Evolutionary conservation across 2,329 filamentous ascomycete genomes (phyloP).

Genomic region (Onygenales sp.): DNA sequence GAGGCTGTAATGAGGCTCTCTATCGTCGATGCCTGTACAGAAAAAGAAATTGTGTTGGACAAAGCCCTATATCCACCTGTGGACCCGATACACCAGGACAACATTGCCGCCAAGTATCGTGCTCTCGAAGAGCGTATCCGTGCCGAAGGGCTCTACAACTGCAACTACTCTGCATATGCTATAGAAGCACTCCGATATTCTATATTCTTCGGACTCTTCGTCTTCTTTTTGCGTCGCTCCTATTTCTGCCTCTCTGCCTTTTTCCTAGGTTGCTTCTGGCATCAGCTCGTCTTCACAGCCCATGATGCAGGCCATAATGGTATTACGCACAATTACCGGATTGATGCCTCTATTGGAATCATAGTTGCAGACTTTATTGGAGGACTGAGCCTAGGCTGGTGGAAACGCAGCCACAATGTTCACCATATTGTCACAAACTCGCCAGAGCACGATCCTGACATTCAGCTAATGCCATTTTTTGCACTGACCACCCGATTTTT

Average conservation of each 20-base stretch:
- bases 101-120: constrained; percentile 71
- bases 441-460: constrained; percentile 91
- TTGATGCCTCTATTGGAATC: constrained; percentile 79
- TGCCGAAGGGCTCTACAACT: constrained; percentile 68
- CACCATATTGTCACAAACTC: constrained; percentile 97
- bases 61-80: constrained; percentile 69
- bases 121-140: constrained; percentile 61
- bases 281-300: constrained; percentile 85
- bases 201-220: constrained; percentile 53
- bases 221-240: constrained; percentile 49
- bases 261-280: constrained; percentile 78
- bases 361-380: constrained; percentile 82
- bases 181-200: constrained; percentile 65
- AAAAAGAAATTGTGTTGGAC: constrained; percentile 65
- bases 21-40: constrained; percentile 63
- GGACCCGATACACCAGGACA: constrained; percentile 61
- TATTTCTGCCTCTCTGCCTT: constrained; percentile 63
- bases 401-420: constrained; percentile 93
- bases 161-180: constrained; percentile 71
- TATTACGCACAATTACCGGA: constrained; percentile 80
- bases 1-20: constrained; percentile 38
- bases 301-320: constrained; percentile 97
- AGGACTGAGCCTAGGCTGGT: constrained; percentile 86
- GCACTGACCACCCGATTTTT: constrained; percentile 75
- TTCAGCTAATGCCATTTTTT: constrained; percentile 82